A percentile compares a stretch with the other conserved stretches of the same genome.
These are phyloP conservation scores for Mentha longifolia DNA, from an alignment of 257 asterid genomes.

Conservation along the genomic window DNA sequence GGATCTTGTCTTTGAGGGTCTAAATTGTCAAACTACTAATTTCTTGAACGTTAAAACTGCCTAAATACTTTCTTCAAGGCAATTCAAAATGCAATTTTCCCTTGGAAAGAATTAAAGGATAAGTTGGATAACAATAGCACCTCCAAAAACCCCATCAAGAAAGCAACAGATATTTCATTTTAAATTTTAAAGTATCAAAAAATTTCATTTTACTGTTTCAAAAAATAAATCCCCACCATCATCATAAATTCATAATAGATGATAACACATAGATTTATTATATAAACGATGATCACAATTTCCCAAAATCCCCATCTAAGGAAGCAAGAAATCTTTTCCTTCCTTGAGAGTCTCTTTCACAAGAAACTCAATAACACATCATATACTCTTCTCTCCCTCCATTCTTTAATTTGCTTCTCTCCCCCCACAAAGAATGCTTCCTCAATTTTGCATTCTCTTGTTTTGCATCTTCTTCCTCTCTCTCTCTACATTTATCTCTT, in stretches of 20 bases:
- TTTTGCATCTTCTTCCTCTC: conserved; percentile 47
- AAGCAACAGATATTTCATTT: conserved; percentile 33
- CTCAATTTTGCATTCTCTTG: conserved; percentile 47
- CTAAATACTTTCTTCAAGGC: conserved; percentile 23
- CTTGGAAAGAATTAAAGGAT: conserved; percentile 27
- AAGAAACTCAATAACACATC: conserved; percentile 37
- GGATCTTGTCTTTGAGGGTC: conserved; percentile 1
- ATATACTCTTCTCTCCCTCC: conserved; percentile 35
- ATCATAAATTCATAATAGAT: not conserved
- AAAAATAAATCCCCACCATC: conserved; percentile 31
- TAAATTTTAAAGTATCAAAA: not conserved
- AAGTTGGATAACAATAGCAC: conserved; percentile 34
- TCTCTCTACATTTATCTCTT: conserved; percentile 42
- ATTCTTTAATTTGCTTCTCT: conserved; percentile 20
- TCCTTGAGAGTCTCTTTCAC: conserved; percentile 43
- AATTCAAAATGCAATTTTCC: conserved; percentile 27
- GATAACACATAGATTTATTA: conserved; percentile 27
- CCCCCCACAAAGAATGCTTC: conserved; percentile 54
- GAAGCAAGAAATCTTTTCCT: conserved; percentile 51
- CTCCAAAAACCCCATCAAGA: conserved; percentile 50
- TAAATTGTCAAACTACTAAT: not conserved
- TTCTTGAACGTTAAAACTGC: conserved; percentile 25
- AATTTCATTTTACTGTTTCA: not conserved
- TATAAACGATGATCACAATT: conserved; percentile 42
- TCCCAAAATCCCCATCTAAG: conserved; percentile 43